These are phyloP conservation scores for Xeromyces bisporus DNA, from an alignment of 495 filamentous ascomycete species.

Conservation along the genomic window DNA sequence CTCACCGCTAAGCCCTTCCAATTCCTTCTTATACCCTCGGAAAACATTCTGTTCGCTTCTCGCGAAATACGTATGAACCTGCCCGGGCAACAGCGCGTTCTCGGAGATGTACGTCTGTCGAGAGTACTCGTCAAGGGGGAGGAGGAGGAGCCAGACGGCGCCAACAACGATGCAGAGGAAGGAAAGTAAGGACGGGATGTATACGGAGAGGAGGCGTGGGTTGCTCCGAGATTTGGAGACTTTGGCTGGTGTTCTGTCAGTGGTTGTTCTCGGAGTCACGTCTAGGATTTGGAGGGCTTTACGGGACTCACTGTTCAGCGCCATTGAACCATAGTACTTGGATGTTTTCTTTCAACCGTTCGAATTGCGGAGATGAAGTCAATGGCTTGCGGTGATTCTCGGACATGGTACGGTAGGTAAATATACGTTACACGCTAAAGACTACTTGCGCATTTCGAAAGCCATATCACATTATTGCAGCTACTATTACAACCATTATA, in stretches of 20 bases:
- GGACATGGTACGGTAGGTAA: constrained; percentile 2
- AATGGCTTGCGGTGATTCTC: background rate
- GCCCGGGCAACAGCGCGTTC: constrained; percentile 87
- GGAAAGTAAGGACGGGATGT: constrained; percentile 40
- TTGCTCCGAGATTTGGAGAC: constrained; percentile 31
- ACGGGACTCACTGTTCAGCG: constrained; percentile 25
- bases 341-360: constrained; percentile 4
- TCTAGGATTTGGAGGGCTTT: too few relatives aligned
- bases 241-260: too few relatives aligned
- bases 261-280: too few relatives aligned
- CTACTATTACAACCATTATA: constrained; percentile 6
- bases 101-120: constrained; percentile 92
- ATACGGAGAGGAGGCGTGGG: constrained; percentile 22
- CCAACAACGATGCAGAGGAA: constrained; percentile 76
- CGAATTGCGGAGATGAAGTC: too few relatives aligned
- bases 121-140: constrained; percentile 88
- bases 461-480: constrained; percentile 4
- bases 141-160: constrained; percentile 76
- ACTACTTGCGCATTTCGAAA: constrained; percentile 11
- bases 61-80: constrained; percentile 94
- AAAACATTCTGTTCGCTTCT: constrained; percentile 94
- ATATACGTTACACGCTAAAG: constrained; percentile 14
- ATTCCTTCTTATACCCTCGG: constrained; percentile 75
- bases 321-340: constrained; percentile 18
- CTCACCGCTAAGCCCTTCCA: constrained; percentile 32